Percentiles rank a stretch among this genome's conserved stretches.
These are phyloP conservation scores for Medicago arabica DNA, from an alignment of 306 rosid species.

Conservation along the genomic window DNA sequence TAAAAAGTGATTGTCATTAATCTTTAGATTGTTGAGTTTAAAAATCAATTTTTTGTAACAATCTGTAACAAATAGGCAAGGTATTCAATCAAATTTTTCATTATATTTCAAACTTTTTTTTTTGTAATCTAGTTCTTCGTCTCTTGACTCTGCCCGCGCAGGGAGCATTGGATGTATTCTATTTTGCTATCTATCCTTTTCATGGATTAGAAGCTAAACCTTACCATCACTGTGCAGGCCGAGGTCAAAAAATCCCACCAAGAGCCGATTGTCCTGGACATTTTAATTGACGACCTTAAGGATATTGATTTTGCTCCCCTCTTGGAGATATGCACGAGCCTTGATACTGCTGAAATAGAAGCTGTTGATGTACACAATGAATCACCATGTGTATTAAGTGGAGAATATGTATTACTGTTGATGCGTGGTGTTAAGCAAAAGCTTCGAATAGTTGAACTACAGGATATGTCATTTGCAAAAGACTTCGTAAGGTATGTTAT, in stretches of 20 bases:
- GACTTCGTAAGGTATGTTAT: constrained; percentile 69
- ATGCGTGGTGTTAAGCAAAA: constrained; percentile 70
- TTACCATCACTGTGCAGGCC: constrained; percentile 55
- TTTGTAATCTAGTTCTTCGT: constrained; percentile 10
- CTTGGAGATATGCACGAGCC: constrained; percentile 61
- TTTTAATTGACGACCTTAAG: constrained; percentile 65
- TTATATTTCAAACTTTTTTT: constrained; percentile 3
- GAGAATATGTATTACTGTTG: constrained; percentile 68
- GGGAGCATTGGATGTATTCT: constrained; percentile 8
- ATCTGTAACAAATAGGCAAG: background rate
- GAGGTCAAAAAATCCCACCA: constrained; percentile 53
- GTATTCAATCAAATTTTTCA: constrained; percentile 11
- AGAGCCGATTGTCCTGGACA: constrained; percentile 64
- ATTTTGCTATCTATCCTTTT: constrained; percentile 31
- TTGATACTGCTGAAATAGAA: constrained; percentile 66
- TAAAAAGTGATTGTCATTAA: no score
- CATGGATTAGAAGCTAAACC: constrained; percentile 39
- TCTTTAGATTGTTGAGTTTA: no score
- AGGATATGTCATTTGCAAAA: constrained; percentile 65
- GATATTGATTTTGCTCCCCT: constrained; percentile 75
- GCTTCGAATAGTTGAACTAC: constrained; percentile 83
- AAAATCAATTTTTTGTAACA: no score
- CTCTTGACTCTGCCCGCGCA: background rate
- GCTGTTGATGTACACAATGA: constrained; percentile 70
- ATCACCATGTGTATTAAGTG: constrained; percentile 60